Conservation (phyloP, 768 basidiomycete species). For the Lactarius pseudohatsudake region DNA sequence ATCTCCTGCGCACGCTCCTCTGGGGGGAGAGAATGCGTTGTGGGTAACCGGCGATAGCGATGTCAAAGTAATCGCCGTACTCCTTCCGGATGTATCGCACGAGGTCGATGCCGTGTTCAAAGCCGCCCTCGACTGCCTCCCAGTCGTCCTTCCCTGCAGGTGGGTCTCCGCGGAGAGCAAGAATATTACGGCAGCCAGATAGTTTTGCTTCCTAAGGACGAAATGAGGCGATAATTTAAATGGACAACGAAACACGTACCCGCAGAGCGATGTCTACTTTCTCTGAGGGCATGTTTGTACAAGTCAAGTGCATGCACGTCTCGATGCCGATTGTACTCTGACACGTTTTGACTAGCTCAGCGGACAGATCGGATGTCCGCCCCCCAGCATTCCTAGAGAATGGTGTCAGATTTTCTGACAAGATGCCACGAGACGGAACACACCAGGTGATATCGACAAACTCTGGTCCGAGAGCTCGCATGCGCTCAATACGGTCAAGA, state of each 20-base stretch:
- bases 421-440: conserved; percentile 20
- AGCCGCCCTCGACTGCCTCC: conserved; percentile 91
- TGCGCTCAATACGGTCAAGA: conserved; percentile 96
- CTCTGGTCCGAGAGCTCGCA: conserved; percentile 92
- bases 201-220: conserved; percentile 75
- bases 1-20: conserved; percentile 80
- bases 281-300: conserved; percentile 96
- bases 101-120: conserved; percentile 88
- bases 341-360: conserved; percentile 92
- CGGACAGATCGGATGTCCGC: conserved; percentile 89
- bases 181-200: conserved; percentile 87
- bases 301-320: conserved; percentile 98
- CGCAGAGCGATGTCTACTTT: conserved; percentile 90
- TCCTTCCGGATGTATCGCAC: conserved; percentile 80
- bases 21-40: conserved; percentile 72
- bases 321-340: conserved; percentile 92
- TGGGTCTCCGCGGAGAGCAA: conserved; percentile 92
- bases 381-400: conserved; percentile 89
- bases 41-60: conserved; percentile 92
- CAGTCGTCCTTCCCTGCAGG: conserved; percentile 86
- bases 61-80: conserved; percentile 93
- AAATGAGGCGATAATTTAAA: conserved; percentile 15
- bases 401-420: conserved; percentile 14
- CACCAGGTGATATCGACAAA: conserved; percentile 98
- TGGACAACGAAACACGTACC: conserved; percentile 44